phyloP scores from a whole-genome alignment of 805 yeast species.

The Kuraishia hungarica region DNA sequence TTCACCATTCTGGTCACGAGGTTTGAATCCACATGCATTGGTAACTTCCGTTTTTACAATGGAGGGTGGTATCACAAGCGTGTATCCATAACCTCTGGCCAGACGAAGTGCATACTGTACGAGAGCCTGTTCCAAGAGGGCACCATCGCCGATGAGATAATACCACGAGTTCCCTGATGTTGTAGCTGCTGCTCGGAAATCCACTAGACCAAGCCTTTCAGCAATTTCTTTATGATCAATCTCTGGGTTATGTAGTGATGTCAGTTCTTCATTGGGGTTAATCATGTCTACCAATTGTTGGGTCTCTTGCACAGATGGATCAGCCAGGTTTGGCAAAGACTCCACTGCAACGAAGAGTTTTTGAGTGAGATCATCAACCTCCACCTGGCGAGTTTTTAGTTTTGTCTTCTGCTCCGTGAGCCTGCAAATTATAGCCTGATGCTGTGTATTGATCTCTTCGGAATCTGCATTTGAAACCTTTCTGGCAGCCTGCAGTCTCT shows the following conservation, averaged over 20 bases:
- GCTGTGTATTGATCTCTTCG: not conserved
- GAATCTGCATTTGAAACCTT: constrained; percentile 6
- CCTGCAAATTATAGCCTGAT: constrained; percentile 5
- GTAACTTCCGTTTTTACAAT: constrained; percentile 72
- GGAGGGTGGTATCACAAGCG: constrained; percentile 74
- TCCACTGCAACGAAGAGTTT: constrained; percentile 32
- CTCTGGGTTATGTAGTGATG: constrained; percentile 9
- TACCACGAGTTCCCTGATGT: constrained; percentile 87
- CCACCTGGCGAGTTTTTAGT: constrained; percentile 18
- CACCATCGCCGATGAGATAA: constrained; percentile 78
- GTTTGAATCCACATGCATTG: constrained; percentile 89
- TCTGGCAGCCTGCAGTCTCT: constrained; percentile 10
- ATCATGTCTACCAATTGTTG: constrained; percentile 43
- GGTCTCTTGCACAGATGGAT: constrained; percentile 32
- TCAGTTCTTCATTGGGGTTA: constrained; percentile 29
- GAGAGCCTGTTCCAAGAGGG: constrained; percentile 81
- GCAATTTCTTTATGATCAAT: constrained; percentile 70
- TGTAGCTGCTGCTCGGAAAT: constrained; percentile 62
- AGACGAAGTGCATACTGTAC: constrained; percentile 65
- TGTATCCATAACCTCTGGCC: constrained; percentile 64
- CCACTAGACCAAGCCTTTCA: constrained; percentile 54
- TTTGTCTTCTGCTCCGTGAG: constrained; percentile 19
- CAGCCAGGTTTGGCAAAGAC: constrained; percentile 56
- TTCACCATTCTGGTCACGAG: constrained; percentile 81
- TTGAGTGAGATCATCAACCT: constrained; percentile 22